These are phyloP conservation scores for Theobroma cacao DNA, from an alignment of 345 rosid genomes.

Conservation along the genomic window DNA sequence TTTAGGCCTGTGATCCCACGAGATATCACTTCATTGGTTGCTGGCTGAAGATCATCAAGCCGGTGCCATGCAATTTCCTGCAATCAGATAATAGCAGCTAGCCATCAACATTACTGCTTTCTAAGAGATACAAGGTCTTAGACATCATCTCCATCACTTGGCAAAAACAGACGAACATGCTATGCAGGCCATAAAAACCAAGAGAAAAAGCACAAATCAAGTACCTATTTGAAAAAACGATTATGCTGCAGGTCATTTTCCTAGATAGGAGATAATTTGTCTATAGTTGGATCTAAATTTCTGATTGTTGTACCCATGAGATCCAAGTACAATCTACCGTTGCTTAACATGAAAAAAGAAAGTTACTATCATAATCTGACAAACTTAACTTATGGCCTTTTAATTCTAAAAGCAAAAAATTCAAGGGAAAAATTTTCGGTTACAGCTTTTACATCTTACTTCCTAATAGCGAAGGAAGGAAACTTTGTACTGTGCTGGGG, in stretches of 20 bases:
- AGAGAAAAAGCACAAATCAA: neutral
- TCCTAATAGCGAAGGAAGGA: neutral
- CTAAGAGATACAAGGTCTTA: neutral
- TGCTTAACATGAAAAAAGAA: neutral
- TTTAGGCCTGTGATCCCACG: conserved; percentile 82
- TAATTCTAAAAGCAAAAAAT: neutral
- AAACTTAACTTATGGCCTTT: neutral
- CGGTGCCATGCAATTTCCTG: conserved; percentile 98
- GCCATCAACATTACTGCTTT: neutral
- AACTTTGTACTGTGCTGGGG: no score
- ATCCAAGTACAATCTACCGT: neutral
- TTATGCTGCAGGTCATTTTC: neutral
- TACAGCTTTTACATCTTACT: neutral
- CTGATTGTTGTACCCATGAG: neutral
- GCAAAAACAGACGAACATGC: neutral
- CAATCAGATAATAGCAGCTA: conserved; percentile 18
- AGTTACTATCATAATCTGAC: neutral
- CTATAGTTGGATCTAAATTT: neutral
- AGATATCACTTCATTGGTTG: conserved; percentile 74
- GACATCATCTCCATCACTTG: neutral
- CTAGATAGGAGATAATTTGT: neutral
- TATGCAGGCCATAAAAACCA: neutral
- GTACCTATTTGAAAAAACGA: neutral
- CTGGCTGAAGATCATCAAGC: conserved; percentile 82
- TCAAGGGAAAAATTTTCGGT: neutral